Conservation (phyloP, 1,284 basidiomycete genomes). For the Cryptococcus wingfieldii region DNA sequence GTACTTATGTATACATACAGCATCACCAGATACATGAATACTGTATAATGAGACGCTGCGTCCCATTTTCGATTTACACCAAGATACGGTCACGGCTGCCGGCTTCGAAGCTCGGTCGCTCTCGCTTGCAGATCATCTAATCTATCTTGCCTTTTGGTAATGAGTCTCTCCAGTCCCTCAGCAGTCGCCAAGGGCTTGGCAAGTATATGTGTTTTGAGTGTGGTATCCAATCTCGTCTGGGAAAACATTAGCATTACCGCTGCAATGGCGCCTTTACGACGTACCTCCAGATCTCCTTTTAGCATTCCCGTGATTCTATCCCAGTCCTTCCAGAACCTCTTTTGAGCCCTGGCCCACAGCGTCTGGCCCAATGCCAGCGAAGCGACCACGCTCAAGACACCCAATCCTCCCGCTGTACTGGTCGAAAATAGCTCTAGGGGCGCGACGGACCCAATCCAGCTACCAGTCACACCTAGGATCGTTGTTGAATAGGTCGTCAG, state of each 20-base stretch:
- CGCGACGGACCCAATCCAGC: conserved; percentile 37
- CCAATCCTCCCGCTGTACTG: conserved; percentile 59
- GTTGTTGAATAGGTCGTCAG: conserved; percentile 50
- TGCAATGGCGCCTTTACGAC: conserved; percentile 18
- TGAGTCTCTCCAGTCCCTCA: conserved; percentile 53
- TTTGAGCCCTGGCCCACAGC: conserved; percentile 67
- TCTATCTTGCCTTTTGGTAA: conserved; percentile 48
- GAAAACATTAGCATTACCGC: conserved; percentile 17
- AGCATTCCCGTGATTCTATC: conserved; percentile 64
- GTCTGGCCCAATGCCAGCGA: conserved; percentile 65
- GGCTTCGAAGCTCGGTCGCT: conserved; percentile 19
- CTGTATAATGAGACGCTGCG: no score
- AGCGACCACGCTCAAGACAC: conserved; percentile 55
- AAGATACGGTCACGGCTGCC: no score
- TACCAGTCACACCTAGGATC: conserved; percentile 49
- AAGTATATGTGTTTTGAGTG: conserved; percentile 37
- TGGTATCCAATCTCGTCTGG: conserved; percentile 19
- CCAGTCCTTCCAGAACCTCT: conserved; percentile 69
- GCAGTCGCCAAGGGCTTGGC: conserved; percentile 37
- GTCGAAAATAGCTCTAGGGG: conserved; percentile 24
- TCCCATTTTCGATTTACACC: no score
- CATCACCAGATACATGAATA: no score
- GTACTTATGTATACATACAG: no score
- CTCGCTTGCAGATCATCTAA: conserved; percentile 54
- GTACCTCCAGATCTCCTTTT: conserved; percentile 65